Conservation (phyloP, 1,139 yeast genomes). For the Sugiyamaella japonica region DNA sequence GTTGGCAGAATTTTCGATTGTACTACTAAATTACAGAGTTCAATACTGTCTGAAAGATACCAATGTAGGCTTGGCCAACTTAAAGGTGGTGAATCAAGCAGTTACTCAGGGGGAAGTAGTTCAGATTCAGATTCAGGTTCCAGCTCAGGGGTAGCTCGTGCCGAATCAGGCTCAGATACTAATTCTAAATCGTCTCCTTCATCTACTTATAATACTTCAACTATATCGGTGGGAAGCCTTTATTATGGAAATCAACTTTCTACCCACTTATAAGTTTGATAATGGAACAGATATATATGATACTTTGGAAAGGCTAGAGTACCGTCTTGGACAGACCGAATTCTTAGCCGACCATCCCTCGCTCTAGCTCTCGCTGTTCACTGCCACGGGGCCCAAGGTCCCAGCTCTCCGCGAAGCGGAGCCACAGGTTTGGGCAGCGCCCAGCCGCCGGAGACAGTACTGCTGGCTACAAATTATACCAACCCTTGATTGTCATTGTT, state of each 20-base stretch:
- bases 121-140: slow-evolving; percentile 14
- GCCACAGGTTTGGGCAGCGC: no score
- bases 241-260: slow-evolving; percentile 55
- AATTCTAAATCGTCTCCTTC: slow-evolving; percentile 5
- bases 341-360: slow-evolving; percentile 54
- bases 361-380: no score
- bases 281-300: slow-evolving; percentile 84
- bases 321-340: slow-evolving; percentile 97
- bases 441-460: no score
- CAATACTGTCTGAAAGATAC: neutral
- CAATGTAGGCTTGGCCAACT: neutral
- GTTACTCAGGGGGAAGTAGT: slow-evolving; percentile 9
- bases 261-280: slow-evolving; percentile 93
- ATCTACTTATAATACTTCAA: slow-evolving; percentile 1
- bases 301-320: slow-evolving; percentile 88
- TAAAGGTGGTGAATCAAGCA: slow-evolving; percentile 15
- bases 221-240: slow-evolving; percentile 5
- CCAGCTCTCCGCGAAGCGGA: no score
- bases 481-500: slow-evolving; percentile 28
- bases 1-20: neutral
- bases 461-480: slow-evolving; percentile 31
- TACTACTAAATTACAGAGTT: neutral
- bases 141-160: slow-evolving; percentile 5
- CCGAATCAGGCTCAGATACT: slow-evolving; percentile 4
- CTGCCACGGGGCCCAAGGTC: no score